A percentile compares a stretch with the other conserved stretches of the same genome.
Conservation (phyloP, 139 green algal genomes). For the Astrephomene gubernaculifera region DNA sequence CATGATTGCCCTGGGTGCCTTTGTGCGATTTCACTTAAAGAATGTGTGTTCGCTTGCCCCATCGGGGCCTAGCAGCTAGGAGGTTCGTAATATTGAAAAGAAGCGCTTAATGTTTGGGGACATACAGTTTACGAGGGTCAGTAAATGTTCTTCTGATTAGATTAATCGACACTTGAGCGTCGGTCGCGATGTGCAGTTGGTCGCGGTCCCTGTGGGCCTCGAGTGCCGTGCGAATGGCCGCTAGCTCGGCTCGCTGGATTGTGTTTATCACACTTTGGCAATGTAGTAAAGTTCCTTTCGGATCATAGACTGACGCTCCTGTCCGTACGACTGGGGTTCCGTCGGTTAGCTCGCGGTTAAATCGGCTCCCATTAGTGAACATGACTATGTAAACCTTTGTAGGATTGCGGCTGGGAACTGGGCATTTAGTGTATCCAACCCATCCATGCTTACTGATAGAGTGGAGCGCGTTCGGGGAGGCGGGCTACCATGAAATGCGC, state of each 20-base stretch:
- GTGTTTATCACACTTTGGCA: neutral
- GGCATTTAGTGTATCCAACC: no score
- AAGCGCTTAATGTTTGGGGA: neutral
- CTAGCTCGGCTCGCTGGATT: neutral
- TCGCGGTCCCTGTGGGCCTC: neutral
- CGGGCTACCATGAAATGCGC: no score
- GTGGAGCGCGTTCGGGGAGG: no score
- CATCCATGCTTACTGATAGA: no score
- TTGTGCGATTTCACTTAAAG: neutral
- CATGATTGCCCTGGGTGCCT: neutral
- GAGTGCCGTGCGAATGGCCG: neutral
- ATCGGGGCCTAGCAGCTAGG: neutral
- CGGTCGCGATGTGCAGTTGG: neutral
- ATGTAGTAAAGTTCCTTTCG: neutral
- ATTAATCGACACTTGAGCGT: neutral
- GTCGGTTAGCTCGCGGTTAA: neutral
- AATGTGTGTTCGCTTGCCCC: neutral
- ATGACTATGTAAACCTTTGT: neutral
- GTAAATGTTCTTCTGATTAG: neutral
- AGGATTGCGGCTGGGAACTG: no score
- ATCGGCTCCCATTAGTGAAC: neutral
- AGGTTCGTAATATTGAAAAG: neutral
- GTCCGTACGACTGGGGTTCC: no score
- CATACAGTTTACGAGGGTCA: neutral
- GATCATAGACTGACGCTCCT: neutral